Percentiles rank a stretch among this genome's conserved stretches.
Conservation (phyloP, 2,329 filamentous ascomycete genomes). For the Talaromyces sp. region DNA sequence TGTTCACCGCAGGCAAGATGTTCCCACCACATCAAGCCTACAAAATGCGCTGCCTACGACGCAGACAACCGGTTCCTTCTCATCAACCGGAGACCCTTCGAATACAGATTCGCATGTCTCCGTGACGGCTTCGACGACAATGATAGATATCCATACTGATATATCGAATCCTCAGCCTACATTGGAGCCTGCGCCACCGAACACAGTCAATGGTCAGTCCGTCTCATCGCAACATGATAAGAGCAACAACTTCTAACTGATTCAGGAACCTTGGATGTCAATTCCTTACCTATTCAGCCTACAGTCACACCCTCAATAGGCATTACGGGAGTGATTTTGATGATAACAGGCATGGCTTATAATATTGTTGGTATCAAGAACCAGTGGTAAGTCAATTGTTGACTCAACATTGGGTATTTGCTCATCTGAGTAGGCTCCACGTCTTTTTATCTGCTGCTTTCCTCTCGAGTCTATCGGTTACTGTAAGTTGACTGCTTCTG, state of each 20-base stretch:
- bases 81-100: not conserved
- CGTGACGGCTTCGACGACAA: slow-evolving; percentile 4
- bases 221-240: not conserved
- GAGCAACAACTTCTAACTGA: slow-evolving; percentile 6
- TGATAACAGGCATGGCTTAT: slow-evolving; percentile 69
- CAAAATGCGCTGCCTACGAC: slow-evolving; percentile 8
- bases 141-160: slow-evolving; percentile 19
- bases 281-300: slow-evolving; percentile 67
- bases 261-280: slow-evolving; percentile 25
- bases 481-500: slow-evolving; percentile 43
- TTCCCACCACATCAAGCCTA: slow-evolving; percentile 7
- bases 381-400: slow-evolving; percentile 50
- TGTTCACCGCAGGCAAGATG: slow-evolving; percentile 13
- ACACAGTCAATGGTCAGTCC: slow-evolving; percentile 11
- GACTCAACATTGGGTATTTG: not conserved
- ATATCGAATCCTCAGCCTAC: slow-evolving; percentile 19
- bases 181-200: not conserved
- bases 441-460: slow-evolving; percentile 78
- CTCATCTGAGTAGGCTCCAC: slow-evolving; percentile 54
- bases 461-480: slow-evolving; percentile 68
- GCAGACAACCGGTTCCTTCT: not conserved
- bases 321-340: slow-evolving; percentile 72
- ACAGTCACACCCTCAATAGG: slow-evolving; percentile 76
- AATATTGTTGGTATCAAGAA: slow-evolving; percentile 80
- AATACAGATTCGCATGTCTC: not conserved